phyloP scores from a whole-genome alignment of 225 moss, liverwort and hornwort genomes.

The Takakia lepidozioides region DNA sequence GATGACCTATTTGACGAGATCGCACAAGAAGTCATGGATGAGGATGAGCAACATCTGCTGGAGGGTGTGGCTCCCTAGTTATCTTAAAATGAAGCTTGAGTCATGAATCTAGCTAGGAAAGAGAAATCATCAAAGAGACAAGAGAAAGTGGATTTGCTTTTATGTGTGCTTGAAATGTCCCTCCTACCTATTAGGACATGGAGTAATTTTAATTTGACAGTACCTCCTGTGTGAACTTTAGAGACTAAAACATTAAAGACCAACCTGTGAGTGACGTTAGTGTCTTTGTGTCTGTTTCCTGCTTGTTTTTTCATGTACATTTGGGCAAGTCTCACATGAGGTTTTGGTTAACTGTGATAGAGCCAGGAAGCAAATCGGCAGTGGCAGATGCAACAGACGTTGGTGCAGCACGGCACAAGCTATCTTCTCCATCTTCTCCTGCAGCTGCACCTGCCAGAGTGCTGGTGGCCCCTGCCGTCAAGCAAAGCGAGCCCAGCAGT shows the following conservation, averaged over 20 bases:
- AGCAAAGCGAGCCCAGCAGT: constrained; percentile 30
- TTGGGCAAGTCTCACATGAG: constrained; percentile 1
- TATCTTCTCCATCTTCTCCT: constrained; percentile 29
- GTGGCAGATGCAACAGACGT: constrained; percentile 23
- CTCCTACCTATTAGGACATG: too few relatives aligned
- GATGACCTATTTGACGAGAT: constrained; percentile 97
- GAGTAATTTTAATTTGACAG: too few relatives aligned
- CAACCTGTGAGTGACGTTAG: too few relatives aligned
- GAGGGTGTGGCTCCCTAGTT: constrained; percentile 76
- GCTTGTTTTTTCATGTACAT: too few relatives aligned
- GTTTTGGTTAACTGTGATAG: constrained; percentile 18
- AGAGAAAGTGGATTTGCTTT: too few relatives aligned
- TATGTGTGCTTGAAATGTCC: too few relatives aligned
- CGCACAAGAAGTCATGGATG: constrained; percentile 95
- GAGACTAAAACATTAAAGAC: too few relatives aligned
- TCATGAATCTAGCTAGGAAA: too few relatives aligned
- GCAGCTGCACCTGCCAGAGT: constrained; percentile 41
- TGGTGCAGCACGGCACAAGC: constrained; percentile 18
- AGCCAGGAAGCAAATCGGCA: constrained; percentile 20
- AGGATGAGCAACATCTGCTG: constrained; percentile 59
- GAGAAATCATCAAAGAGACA: too few relatives aligned
- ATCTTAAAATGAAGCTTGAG: too few relatives aligned
- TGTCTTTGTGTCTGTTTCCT: too few relatives aligned
- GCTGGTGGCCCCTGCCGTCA: constrained; percentile 47
- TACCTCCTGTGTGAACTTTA: too few relatives aligned